A percentile compares a stretch with the other conserved stretches of the same genome.
Evolutionary conservation across 805 yeast genomes (phyloP).

Genomic region (Metschnikowia similis): DNA sequence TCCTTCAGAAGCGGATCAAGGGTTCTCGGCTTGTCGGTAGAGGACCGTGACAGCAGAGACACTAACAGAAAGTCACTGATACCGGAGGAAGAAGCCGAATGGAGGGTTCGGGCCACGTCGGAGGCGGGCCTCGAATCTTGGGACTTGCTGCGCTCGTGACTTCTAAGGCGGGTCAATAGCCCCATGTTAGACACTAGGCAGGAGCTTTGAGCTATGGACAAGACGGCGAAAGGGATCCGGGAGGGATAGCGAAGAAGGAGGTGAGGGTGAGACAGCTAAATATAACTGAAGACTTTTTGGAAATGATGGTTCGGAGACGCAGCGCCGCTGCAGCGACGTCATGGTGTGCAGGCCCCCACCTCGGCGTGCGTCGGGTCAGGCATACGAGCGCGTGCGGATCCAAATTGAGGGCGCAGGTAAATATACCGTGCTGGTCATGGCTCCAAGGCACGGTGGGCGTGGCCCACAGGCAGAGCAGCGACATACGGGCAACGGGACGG

Average conservation of each 20-base stretch:
- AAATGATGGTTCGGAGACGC: neutral
- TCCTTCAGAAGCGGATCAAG: neutral
- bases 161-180: conserved; percentile 18
- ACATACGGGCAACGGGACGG: too few species aligned
- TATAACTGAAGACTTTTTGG: neutral
- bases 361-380: neutral
- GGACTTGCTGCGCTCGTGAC: conserved; percentile 7
- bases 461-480: too few species aligned
- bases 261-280: neutral
- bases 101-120: neutral
- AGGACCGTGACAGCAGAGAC: conserved; percentile 29
- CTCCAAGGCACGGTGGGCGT: neutral
- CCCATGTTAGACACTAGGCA: conserved; percentile 14
- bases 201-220: neutral
- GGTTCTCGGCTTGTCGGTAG: conserved; percentile 10
- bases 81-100: conserved; percentile 3
- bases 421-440: neutral
- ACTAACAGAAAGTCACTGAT: conserved; percentile 33
- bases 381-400: neutral
- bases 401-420: neutral
- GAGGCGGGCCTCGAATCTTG: neutral
- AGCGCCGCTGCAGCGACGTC: neutral
- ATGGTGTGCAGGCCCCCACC: neutral
- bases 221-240: neutral
- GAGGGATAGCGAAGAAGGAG: neutral